Evolutionary conservation across 306 rosid species (phyloP).

Genomic region (Rosa chinensis): DNA sequence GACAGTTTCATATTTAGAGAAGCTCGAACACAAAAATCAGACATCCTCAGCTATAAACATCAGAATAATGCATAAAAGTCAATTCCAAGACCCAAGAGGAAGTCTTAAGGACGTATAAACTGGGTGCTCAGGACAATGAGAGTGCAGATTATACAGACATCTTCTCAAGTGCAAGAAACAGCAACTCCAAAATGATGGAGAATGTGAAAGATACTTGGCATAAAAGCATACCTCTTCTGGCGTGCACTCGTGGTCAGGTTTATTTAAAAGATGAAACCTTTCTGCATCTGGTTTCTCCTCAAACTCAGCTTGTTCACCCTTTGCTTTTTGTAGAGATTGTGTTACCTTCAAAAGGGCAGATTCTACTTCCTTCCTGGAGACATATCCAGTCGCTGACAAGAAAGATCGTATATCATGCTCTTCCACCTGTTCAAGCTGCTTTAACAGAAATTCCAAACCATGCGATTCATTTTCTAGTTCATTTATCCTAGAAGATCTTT

Average conservation of each 20-base stretch:
- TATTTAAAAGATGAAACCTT: conserved; percentile 68
- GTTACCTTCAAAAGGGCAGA: conserved; percentile 64
- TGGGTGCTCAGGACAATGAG: background rate
- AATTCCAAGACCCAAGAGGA: background rate
- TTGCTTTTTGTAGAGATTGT: conserved; percentile 81
- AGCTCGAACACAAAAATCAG: background rate
- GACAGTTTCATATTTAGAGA: background rate
- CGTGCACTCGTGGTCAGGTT: conserved; percentile 76
- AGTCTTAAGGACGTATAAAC: background rate
- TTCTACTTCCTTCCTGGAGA: conserved; percentile 83
- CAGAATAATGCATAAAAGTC: background rate
- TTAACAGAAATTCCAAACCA: conserved; percentile 83
- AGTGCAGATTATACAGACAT: background rate
- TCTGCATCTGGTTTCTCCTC: conserved; percentile 64
- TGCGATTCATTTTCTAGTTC: conserved; percentile 84
- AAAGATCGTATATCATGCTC: conserved; percentile 62
- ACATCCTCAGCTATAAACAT: background rate
- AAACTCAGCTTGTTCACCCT: conserved; percentile 81
- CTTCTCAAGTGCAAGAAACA: conserved; percentile 12
- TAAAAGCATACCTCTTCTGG: conserved; percentile 75
- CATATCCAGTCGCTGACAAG: conserved; percentile 80
- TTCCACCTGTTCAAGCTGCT: conserved; percentile 78
- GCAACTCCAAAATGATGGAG: conserved; percentile 24
- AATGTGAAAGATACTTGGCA: conserved; percentile 27
- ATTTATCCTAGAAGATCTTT: conserved; percentile 83